These are phyloP conservation scores for Sphagnum fallax DNA, from an alignment of 228 moss, liverwort and hornwort genomes.

Conservation along the genomic window DNA sequence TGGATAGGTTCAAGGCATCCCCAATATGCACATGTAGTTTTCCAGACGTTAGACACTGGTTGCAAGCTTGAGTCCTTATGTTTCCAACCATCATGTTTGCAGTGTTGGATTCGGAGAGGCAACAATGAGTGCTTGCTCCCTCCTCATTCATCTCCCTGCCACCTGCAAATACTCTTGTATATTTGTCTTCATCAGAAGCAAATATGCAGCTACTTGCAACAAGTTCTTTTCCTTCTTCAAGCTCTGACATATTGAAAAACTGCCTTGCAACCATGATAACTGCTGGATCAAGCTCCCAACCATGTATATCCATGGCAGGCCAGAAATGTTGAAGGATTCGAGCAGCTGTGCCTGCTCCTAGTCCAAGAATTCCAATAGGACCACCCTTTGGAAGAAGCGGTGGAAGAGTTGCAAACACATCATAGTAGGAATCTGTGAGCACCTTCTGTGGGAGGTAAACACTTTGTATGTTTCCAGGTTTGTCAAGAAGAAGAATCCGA, in stretches of 20 bases:
- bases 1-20: slow-evolving; percentile 40
- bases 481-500: slow-evolving; percentile 71
- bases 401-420: slow-evolving; percentile 54
- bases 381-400: slow-evolving; percentile 78
- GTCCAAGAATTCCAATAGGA: slow-evolving; percentile 73
- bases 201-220: background rate
- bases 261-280: slow-evolving; percentile 61
- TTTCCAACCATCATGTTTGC: background rate
- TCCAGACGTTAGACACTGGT: slow-evolving; percentile 10
- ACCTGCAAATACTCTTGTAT: background rate
- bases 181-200: background rate
- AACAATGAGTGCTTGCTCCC: background rate
- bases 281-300: slow-evolving; percentile 82
- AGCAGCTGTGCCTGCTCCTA: slow-evolving; percentile 73
- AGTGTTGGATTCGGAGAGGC: slow-evolving; percentile 9
- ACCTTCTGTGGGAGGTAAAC: slow-evolving; percentile 54
- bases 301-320: slow-evolving; percentile 53
- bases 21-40: slow-evolving; percentile 59
- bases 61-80: background rate
- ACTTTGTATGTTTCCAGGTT: slow-evolving; percentile 80
- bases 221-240: slow-evolving; percentile 26
- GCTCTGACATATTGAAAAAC: slow-evolving; percentile 52
- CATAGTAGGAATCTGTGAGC: slow-evolving; percentile 84
- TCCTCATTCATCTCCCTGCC: slow-evolving; percentile 3
- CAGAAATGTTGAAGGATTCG: slow-evolving; percentile 75